A percentile compares a stretch with the other conserved stretches of the same genome.
These are phyloP conservation scores for Rhizopogon rudus DNA, from an alignment of 768 basidiomycete genomes.

Conservation along the genomic window DNA sequence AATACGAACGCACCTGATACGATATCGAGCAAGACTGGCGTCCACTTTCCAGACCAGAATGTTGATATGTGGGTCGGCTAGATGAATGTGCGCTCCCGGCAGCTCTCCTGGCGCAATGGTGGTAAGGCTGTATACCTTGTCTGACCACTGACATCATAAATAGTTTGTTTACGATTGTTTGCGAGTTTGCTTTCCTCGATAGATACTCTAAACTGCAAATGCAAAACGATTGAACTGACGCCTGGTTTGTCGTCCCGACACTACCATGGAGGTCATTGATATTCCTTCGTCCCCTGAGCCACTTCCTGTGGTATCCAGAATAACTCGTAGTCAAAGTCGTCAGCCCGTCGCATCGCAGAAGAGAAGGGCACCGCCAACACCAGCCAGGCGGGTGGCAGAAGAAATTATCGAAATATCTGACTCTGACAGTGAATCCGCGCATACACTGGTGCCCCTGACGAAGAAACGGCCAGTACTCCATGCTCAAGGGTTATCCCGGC, in stretches of 20 bases:
- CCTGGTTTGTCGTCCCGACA: not conserved
- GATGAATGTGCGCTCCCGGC: no score
- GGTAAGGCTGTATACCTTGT: no score
- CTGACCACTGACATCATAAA: no score
- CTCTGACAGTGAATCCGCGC: slow-evolving; percentile 35
- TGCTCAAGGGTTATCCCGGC: not conserved
- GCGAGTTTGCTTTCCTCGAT: no score
- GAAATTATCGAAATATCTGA: slow-evolving; percentile 50
- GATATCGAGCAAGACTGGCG: no score
- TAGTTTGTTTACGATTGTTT: no score
- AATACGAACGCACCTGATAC: no score
- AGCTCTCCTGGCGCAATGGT: no score
- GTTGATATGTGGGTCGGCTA: no score
- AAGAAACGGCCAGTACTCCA: not conserved
- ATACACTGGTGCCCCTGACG: slow-evolving; percentile 1
- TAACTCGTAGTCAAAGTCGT: slow-evolving; percentile 14
- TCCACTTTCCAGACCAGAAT: no score
- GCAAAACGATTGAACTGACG: not conserved
- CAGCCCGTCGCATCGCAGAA: slow-evolving; percentile 13
- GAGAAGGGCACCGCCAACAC: slow-evolving; percentile 6
- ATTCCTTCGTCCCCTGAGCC: slow-evolving; percentile 23
- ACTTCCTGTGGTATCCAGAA: slow-evolving; percentile 5
- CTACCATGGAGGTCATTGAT: slow-evolving; percentile 18
- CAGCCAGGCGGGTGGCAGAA: slow-evolving; percentile 3
- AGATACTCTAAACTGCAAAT: not conserved